phyloP scores from a whole-genome alignment of 2,329 filamentous ascomycete species.

The Alternaria burnsii region DNA sequence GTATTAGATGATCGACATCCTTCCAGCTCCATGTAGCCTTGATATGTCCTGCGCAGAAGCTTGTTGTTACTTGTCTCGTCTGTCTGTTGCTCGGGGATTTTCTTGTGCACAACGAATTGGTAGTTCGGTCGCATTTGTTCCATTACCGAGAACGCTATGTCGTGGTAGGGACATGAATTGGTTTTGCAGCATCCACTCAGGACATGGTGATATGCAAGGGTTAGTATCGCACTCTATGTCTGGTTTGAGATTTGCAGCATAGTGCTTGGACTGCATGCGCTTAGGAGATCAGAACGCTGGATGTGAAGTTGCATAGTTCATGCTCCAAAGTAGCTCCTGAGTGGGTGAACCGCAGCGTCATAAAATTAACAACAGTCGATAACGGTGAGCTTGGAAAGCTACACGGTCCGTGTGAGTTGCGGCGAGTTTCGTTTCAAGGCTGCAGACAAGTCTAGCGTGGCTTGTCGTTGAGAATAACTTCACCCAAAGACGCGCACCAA shows the following conservation, averaged over 20 bases:
- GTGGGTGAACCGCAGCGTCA: not conserved
- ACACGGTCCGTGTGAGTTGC: too few species aligned
- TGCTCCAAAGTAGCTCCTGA: not conserved
- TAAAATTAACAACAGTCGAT: not conserved
- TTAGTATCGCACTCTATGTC: not conserved
- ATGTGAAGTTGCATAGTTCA: not conserved
- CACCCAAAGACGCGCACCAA: not conserved
- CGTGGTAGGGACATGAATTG: not conserved
- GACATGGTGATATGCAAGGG: not conserved
- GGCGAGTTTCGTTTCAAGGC: too few species aligned
- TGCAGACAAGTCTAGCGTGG: too few species aligned
- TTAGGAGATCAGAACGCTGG: not conserved
- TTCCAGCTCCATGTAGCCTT: not conserved
- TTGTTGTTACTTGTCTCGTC: conserved; percentile 5
- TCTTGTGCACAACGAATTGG: not conserved
- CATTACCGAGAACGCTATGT: not conserved
- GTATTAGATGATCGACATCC: conserved; percentile 22
- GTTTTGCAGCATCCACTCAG: not conserved
- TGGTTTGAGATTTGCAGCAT: not conserved
- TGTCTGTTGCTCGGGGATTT: not conserved
- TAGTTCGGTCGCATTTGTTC: not conserved
- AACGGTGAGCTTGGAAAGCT: too few species aligned
- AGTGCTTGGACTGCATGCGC: not conserved
- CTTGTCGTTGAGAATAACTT: not conserved
- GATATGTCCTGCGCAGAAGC: conserved; percentile 1